Conservation (phyloP, 179 eudicot species). For the Heliamphora pulchella region DNA sequence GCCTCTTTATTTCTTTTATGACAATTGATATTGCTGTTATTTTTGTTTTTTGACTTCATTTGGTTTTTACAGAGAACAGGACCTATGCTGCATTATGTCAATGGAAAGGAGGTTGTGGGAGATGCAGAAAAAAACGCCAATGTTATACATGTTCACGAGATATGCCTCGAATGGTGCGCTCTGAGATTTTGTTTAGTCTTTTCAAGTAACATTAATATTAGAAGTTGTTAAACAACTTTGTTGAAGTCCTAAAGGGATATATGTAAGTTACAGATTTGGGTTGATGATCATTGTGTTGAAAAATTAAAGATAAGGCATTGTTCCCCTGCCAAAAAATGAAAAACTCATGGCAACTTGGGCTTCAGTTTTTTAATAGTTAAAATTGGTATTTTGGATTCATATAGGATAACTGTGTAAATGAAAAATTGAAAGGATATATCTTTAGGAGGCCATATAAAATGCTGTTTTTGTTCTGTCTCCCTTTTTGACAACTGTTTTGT, state of each 20-base stretch:
- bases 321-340: not conserved
- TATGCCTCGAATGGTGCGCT: constrained; percentile 79
- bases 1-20: not conserved
- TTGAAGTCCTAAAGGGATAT: not conserved
- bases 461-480: not conserved
- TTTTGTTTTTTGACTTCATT: not conserved
- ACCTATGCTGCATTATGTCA: constrained; percentile 57
- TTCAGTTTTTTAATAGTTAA: not conserved
- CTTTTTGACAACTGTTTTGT: not conserved
- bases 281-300: not conserved
- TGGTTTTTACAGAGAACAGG: constrained; percentile 54
- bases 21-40: not conserved
- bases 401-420: not conserved
- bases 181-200: not conserved
- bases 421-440: not conserved
- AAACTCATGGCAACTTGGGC: not conserved
- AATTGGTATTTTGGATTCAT: not conserved
- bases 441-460: not conserved
- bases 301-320: not conserved
- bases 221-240: not conserved
- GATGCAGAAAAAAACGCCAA: constrained; percentile 34
- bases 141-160: constrained; percentile 57
- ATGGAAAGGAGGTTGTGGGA: constrained; percentile 59
- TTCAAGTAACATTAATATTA: not conserved
- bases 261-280: not conserved